A percentile compares a stretch with the other conserved stretches of the same genome.
These are phyloP conservation scores for Ilyonectria sp. DNA, from an alignment of 2,329 filamentous ascomycete genomes.

Conservation along the genomic window DNA sequence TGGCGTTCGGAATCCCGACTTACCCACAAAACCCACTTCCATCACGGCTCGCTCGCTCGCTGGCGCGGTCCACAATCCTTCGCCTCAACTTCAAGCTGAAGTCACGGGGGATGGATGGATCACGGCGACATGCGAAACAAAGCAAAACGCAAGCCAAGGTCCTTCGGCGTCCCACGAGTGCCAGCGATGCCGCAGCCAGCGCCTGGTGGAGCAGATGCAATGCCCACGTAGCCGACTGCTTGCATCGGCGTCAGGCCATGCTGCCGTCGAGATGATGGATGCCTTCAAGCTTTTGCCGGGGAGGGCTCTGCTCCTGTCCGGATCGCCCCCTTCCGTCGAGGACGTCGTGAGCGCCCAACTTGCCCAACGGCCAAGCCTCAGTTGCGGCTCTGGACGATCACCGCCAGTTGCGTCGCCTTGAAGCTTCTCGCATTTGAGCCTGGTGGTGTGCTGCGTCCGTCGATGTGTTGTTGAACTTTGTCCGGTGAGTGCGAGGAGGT, in stretches of 20 bases:
- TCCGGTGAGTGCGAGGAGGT: constrained; percentile 37
- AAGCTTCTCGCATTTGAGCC: constrained; percentile 6
- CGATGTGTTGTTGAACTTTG: constrained; percentile 20
- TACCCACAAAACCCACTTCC: constrained; percentile 24
- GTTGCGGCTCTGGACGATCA: constrained; percentile 4
- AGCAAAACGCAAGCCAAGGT: constrained; percentile 32
- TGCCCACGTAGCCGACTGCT: constrained; percentile 37
- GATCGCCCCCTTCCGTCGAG: constrained; percentile 14
- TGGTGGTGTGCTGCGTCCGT: constrained; percentile 24
- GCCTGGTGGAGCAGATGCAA: constrained; percentile 41
- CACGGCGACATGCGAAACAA: constrained; percentile 33
- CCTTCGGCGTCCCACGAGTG: constrained; percentile 16
- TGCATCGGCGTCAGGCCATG: constrained; percentile 48
- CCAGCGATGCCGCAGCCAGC: constrained; percentile 42
- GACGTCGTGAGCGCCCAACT: constrained; percentile 21
- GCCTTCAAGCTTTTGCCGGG: constrained; percentile 29
- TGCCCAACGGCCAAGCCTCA: constrained; percentile 26
- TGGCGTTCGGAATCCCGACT: constrained; percentile 12
- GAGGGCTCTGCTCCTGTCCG: constrained; percentile 32
- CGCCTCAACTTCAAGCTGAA: constrained; percentile 45
- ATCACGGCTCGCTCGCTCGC: constrained; percentile 28
- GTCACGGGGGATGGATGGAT: constrained; percentile 30
- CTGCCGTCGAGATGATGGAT: constrained; percentile 36
- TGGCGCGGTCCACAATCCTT: constrained; percentile 41
- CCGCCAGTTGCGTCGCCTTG: constrained; percentile 11